phyloP scores from a whole-genome alignment of 352 stramenopile species.

The Globisporangium cylindrosporum region DNA sequence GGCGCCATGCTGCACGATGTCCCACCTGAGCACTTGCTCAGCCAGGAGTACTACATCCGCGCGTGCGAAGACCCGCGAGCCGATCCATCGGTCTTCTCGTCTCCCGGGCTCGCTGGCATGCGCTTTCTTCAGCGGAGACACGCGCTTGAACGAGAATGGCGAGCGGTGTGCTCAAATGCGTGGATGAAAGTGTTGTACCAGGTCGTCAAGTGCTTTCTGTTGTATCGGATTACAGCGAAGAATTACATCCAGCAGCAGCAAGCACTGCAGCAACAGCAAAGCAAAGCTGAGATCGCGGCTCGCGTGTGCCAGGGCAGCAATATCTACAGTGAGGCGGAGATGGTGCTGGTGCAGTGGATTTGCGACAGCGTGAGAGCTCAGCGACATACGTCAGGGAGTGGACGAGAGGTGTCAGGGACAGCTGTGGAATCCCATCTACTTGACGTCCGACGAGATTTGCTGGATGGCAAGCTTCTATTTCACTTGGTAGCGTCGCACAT shows the following conservation, averaged over 20 bases:
- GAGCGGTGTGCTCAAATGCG: constrained; percentile 35
- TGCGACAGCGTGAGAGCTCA: constrained; percentile 54
- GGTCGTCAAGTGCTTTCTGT: constrained; percentile 91
- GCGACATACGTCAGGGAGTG: not conserved
- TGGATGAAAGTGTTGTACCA: constrained; percentile 91
- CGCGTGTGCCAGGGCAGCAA: constrained; percentile 77
- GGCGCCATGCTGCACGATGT: constrained; percentile 91
- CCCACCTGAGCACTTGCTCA: constrained; percentile 71
- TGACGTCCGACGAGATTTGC: constrained; percentile 59
- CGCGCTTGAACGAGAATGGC: constrained; percentile 60
- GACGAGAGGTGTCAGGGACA: not conserved
- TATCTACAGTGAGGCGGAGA: constrained; percentile 90
- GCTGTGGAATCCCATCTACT: constrained; percentile 35
- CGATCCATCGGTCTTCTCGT: constrained; percentile 47
- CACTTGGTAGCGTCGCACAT: constrained; percentile 87
- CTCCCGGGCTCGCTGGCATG: constrained; percentile 28
- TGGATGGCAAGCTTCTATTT: constrained; percentile 80
- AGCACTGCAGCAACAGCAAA: constrained; percentile 15
- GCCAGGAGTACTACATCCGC: constrained; percentile 77
- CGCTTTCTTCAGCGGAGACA: constrained; percentile 54
- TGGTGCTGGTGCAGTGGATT: constrained; percentile 91
- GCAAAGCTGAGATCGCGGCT: constrained; percentile 18
- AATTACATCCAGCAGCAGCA: constrained; percentile 46
- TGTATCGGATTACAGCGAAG: constrained; percentile 88
- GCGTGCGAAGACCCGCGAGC: constrained; percentile 66